These are phyloP conservation scores for Coemansia guatemalensis DNA, from an alignment of 192 early-diverging fungal genomes.

Conservation along the genomic window DNA sequence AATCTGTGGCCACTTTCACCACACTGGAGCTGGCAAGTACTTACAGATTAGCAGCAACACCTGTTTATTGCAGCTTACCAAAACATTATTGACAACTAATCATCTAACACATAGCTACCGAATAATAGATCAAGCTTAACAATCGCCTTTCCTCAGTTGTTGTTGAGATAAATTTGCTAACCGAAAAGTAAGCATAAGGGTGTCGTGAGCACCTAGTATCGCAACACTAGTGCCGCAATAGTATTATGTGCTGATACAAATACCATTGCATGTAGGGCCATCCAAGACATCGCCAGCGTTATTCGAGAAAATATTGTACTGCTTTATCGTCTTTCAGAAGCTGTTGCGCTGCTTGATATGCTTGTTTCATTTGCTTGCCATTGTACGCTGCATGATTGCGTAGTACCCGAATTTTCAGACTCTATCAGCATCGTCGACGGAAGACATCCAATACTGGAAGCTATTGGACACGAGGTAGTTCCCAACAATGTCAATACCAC, in stretches of 20 bases:
- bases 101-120: not conserved
- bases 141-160: slow-evolving; percentile 78
- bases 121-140: slow-evolving; percentile 69
- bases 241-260: too few relatives aligned
- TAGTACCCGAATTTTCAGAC: slow-evolving; percentile 74
- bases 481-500: slow-evolving; percentile 71
- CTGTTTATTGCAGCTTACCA: not conserved
- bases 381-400: slow-evolving; percentile 59
- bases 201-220: not conserved
- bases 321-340: slow-evolving; percentile 73
- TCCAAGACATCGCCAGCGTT: slow-evolving; percentile 31
- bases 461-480: slow-evolving; percentile 55
- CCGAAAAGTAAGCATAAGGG: slow-evolving; percentile 60
- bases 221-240: too few relatives aligned
- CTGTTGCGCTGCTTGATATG: slow-evolving; percentile 80
- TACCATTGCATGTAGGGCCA: slow-evolving; percentile 19
- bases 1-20: slow-evolving; percentile 65
- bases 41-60: not conserved
- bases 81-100: not conserved
- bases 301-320: slow-evolving; percentile 62
- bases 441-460: slow-evolving; percentile 75
- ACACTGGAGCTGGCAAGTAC: slow-evolving; percentile 70
- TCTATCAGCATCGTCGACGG: slow-evolving; percentile 74
- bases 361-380: slow-evolving; percentile 69
- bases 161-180: slow-evolving; percentile 79